Percentiles rank a stretch among this genome's conserved stretches.
These are phyloP conservation scores for Nicotiana paniculata DNA, from an alignment of 257 asterid species.

Conservation along the genomic window DNA sequence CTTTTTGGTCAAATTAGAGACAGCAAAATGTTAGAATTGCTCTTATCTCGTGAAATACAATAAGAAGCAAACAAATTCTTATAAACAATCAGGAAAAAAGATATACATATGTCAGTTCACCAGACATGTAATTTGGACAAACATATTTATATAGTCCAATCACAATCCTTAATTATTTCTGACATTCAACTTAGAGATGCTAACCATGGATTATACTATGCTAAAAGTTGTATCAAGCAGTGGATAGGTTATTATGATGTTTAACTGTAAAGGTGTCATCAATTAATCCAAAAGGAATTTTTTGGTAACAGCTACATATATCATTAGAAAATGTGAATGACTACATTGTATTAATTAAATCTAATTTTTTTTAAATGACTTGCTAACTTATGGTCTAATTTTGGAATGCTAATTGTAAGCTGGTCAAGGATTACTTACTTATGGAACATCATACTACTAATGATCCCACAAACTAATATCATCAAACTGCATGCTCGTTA, in stretches of 20 bases:
- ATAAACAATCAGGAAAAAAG: not conserved
- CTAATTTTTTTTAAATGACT: not conserved
- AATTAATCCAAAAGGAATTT: conserved; percentile 12
- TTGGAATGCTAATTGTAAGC: no score
- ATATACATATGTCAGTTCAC: not conserved
- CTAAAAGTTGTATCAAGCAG: not conserved
- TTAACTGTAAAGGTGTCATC: not conserved
- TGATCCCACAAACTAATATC: no score
- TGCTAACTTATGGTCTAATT: no score
- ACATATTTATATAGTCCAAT: not conserved
- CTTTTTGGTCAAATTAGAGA: no score
- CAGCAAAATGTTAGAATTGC: not conserved
- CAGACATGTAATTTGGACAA: not conserved
- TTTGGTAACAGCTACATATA: conserved; percentile 15
- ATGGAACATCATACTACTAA: no score
- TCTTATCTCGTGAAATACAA: not conserved
- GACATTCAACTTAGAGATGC: not conserved
- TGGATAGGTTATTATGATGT: not conserved
- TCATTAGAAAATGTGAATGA: not conserved
- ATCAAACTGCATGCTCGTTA: no score
- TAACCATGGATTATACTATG: not conserved
- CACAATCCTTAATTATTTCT: not conserved
- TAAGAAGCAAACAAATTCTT: not conserved
- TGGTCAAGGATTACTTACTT: no score
- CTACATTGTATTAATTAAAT: no score